Base-by-base conservation (phyloP, 2,329 filamentous ascomycete genomes). In the Laburnicola sp. region DNA sequence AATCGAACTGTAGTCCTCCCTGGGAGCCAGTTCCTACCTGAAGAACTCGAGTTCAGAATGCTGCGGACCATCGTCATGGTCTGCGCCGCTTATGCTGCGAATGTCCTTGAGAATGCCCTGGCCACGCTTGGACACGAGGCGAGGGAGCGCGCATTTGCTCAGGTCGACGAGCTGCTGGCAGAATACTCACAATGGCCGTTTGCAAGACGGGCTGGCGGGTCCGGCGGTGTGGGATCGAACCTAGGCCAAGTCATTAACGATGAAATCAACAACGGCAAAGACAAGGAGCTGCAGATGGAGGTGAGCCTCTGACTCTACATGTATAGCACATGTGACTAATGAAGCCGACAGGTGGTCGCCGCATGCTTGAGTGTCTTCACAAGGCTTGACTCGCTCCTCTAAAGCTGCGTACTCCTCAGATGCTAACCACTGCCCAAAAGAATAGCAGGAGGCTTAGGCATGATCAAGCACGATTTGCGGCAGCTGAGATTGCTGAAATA, bases 171-270 rank as follows among this genome's bases (percentile, higher is more conserved):
- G 76, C 78, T 99, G 59, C 79, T 99, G 51, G 91, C 91, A 36
- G 93, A 97, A 72, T 99, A 97, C 76, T 96, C 91, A 66, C 94
- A 97, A 78, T 99, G 88, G 87, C 94, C 94, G 0, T 99, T 99
- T 77, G 91, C 87, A 46, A 88, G 86, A 76, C 88, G 92, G 75
- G 69, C 82, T 3, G 84, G 84, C 36, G 88, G 90, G 26, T 85
- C 85, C 30, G 85, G 91, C 59, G 91, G 91, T 28, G 91, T 97
- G 48, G 94, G 91, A 41, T 91, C 93, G 60, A 99, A 99, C 71
- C 75, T 99, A 69, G 89, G 91, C 40, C 88, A 94, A 73, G 85
- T 91, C 27, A 87, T 97, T 64, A 80, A 83, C 53, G 93, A 97
- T 75, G 94, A 99, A 75, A 81, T 96, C 61, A 89, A 86, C 75